Evolutionary conservation across 75 land plant genomes (phyloP).

Genomic region (Adiantum capillusveneris): DNA sequence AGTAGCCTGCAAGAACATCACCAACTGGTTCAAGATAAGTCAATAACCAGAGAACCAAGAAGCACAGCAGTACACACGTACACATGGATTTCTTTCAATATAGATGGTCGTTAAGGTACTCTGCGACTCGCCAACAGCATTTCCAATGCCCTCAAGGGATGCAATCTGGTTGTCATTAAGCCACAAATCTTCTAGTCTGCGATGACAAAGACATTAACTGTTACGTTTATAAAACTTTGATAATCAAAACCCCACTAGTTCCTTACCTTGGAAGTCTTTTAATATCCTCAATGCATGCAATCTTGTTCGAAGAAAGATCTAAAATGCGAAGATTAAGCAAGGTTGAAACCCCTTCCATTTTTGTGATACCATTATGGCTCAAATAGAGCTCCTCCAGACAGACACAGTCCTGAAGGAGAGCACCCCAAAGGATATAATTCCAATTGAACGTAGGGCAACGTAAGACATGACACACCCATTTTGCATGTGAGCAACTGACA

Average conservation of each 20-base stretch:
- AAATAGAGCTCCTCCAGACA: conserved; percentile 83
- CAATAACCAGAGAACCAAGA: neutral
- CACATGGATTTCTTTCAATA: conserved; percentile 91
- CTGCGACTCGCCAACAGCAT: conserved; percentile 53
- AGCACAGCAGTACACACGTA: conserved; percentile 23
- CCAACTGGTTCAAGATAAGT: too few species aligned
- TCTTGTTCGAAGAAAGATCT: conserved; percentile 87
- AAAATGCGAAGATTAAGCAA: conserved; percentile 73
- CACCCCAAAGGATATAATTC: too few species aligned
- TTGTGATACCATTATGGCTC: conserved; percentile 86
- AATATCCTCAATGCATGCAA: conserved; percentile 56
- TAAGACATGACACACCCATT: neutral
- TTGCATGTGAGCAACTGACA: too few species aligned
- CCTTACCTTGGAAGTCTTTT: conserved; percentile 47
- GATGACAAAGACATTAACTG: neutral
- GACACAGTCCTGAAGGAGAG: conserved; percentile 92
- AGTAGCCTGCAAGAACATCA: conserved; percentile 25
- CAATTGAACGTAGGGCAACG: too few species aligned
- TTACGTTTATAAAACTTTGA: neutral
- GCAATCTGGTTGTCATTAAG: conserved; percentile 90
- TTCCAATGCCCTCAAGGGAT: conserved; percentile 62
- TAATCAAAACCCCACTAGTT: neutral
- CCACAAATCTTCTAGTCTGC: conserved; percentile 93
- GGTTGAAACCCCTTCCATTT: conserved; percentile 86
- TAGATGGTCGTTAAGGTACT: conserved; percentile 76